Evolutionary conservation across 2,329 filamentous ascomycete genomes (phyloP), one percentile per base, ranked within the genome.

Genomic region (Aspergillus novoparasiticus): DNA sequence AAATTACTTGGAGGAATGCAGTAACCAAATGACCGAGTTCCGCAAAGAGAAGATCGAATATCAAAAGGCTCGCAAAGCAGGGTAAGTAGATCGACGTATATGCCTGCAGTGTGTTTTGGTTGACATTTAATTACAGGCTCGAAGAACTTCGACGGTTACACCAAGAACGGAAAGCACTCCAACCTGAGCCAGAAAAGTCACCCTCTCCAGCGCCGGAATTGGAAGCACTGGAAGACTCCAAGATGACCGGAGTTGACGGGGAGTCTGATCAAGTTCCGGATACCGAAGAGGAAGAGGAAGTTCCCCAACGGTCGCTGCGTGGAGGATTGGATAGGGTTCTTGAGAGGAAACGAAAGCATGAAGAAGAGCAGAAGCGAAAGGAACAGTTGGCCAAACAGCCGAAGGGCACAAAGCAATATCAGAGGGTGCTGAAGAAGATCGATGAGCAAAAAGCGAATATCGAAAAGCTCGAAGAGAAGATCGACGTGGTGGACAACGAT

Each of bases 11-110:
- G 93, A 97, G 69, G 90, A 94, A 66, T 96, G 94, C 79, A 93
- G 91, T 67, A 92, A 94, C 73, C 91, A 93, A 59, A 97, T 98
- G 94, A 99, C 95, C 1, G 88, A 89, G 60, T 93, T 96, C 73
- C 89, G 95, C 57, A 99, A 99, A 78, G 91, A 96, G 75, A 97
- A 97, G 81, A 97, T 97, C 65, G 92, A 96, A 68, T 90, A 89
- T 79, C 94, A 98, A 79, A 87, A 93, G 68, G 87, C 91, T 69
- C 89, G 91, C 67, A 90, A 89, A 76, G 79, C 81, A 68, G 78
- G 83, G 82, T 86, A 81, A 79, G 85, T 83, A 34, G 30, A 11
- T 36, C 5, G 56, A 41, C 21, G 19, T 57, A 23, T 39, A 39
- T 2, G 32, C 14, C 34, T 53, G 28, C 12, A 4, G 19, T 16